Percentiles rank a stretch among this genome's conserved stretches.
Evolutionary conservation across 257 asterid genomes (phyloP).

Genomic region (Ophiorrhiza pumila): DNA sequence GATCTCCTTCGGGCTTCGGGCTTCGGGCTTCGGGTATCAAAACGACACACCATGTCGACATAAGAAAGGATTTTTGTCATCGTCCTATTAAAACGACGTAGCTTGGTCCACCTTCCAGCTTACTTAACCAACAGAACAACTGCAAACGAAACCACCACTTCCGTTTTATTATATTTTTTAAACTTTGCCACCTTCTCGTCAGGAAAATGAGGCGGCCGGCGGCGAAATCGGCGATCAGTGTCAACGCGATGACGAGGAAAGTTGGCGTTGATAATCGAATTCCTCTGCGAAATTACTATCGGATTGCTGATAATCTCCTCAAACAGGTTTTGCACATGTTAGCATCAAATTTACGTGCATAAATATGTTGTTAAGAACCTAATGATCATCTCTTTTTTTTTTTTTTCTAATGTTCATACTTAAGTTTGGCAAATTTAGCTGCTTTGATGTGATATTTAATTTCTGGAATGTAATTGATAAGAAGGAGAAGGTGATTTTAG

Average conservation of each 20-base stretch:
- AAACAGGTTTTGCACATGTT: conserved; percentile 63
- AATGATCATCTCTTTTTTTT: neutral
- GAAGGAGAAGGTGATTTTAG: neutral
- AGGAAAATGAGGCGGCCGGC: conserved; percentile 68
- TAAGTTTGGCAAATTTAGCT: neutral
- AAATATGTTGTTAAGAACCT: neutral
- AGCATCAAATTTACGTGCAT: neutral
- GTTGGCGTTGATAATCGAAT: conserved; percentile 73
- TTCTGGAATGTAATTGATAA: neutral
- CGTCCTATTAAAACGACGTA: neutral
- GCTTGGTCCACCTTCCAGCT: neutral
- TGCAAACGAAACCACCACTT: neutral
- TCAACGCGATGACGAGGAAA: conserved; percentile 42
- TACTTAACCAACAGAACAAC: conserved; percentile 6
- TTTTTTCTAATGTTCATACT: neutral
- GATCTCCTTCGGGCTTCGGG: too few species aligned
- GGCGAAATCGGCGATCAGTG: conserved; percentile 38
- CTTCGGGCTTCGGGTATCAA: neutral
- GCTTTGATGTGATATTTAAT: neutral
- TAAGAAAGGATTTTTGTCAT: neutral
- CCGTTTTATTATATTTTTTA: neutral
- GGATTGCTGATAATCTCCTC: conserved; percentile 88
- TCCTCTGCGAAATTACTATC: conserved; percentile 76
- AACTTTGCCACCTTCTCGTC: conserved; percentile 12
- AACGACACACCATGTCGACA: conserved; percentile 13